Evolutionary conservation across 495 filamentous ascomycete genomes (phyloP).

Genomic region (Emericellopsis terricola): DNA sequence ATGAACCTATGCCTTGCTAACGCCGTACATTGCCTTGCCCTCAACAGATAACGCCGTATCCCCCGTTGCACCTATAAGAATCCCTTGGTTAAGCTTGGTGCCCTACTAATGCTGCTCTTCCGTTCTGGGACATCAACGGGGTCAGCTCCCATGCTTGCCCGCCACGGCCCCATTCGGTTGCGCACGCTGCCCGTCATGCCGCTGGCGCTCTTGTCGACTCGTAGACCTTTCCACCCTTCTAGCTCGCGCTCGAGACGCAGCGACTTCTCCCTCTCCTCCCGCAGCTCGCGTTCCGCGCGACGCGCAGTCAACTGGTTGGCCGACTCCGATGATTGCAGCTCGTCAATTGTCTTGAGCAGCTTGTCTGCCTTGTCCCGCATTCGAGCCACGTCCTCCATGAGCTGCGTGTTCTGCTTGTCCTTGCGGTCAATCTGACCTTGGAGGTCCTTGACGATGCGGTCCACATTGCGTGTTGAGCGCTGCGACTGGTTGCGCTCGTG

Average conservation of each 20-base stretch:
- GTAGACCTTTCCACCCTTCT: conserved; percentile 63
- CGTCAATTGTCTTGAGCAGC: conserved; percentile 77
- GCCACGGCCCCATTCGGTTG: conserved; percentile 17
- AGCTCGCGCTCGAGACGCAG: conserved; percentile 75
- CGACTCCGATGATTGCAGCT: conserved; percentile 73
- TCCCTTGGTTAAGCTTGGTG: conserved; percentile 34
- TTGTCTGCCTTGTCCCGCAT: conserved; percentile 80
- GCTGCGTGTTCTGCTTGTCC: conserved; percentile 64
- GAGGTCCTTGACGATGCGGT: conserved; percentile 86
- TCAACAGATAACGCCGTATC: too few species aligned
- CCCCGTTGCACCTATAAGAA: too few species aligned
- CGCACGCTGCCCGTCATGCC: conserved; percentile 12
- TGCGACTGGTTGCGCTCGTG: conserved; percentile 57
- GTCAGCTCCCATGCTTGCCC: conserved; percentile 17
- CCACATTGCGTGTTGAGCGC: conserved; percentile 79
- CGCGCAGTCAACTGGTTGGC: conserved; percentile 61
- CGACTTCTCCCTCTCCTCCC: conserved; percentile 74
- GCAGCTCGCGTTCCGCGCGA: conserved; percentile 73
- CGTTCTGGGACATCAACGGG: conserved; percentile 30
- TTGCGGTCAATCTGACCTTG: conserved; percentile 83
- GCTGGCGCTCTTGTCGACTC: conserved; percentile 37
- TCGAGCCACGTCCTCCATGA: conserved; percentile 65
- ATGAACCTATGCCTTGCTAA: too few species aligned
- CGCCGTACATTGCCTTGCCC: too few species aligned
- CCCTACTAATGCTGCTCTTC: conserved; percentile 35